A percentile compares a stretch with the other conserved stretches of the same genome.
These are phyloP conservation scores for Cylindrotheca closterium DNA, from an alignment of 108 stramenopile genomes.

Conservation along the genomic window DNA sequence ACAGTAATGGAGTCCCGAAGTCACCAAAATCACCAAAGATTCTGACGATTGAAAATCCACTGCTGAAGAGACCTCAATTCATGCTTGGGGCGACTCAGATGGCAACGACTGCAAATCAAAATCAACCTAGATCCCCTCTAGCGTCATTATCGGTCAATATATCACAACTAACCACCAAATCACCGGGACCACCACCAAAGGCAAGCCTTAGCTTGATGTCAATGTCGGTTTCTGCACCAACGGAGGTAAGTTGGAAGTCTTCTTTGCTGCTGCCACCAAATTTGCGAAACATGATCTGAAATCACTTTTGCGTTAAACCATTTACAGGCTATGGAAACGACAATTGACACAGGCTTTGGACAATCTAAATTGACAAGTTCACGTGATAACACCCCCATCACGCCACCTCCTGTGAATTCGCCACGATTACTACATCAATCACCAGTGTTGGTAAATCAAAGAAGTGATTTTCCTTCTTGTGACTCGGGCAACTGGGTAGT, in stretches of 20 bases:
- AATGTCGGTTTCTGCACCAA: too few relatives aligned
- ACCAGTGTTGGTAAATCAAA: neutral
- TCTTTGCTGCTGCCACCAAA: too few relatives aligned
- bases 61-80: conserved; percentile 5
- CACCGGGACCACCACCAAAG: conserved; percentile 18
- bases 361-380: too few relatives aligned
- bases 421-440: neutral
- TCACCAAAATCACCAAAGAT: conserved; percentile 12
- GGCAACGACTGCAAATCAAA: too few relatives aligned
- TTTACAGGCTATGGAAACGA: too few relatives aligned
- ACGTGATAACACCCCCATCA: neutral
- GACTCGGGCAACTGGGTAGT: conserved; percentile 9
- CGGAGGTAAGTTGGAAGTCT: too few relatives aligned
- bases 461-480: too few relatives aligned
- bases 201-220: conserved; percentile 8
- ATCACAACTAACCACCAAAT: neutral
- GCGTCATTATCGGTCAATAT: neutral
- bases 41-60: conserved; percentile 3
- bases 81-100: neutral
- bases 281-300: too few relatives aligned
- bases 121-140: neutral
- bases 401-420: neutral
- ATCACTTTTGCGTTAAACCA: too few relatives aligned
- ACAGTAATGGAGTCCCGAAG: conserved; percentile 1
- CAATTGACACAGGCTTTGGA: too few relatives aligned